A percentile compares a stretch with the other conserved stretches of the same genome.
These are phyloP conservation scores for Vitis labrusca DNA, from an alignment of 164 flowering plant species.

Conservation along the genomic window DNA sequence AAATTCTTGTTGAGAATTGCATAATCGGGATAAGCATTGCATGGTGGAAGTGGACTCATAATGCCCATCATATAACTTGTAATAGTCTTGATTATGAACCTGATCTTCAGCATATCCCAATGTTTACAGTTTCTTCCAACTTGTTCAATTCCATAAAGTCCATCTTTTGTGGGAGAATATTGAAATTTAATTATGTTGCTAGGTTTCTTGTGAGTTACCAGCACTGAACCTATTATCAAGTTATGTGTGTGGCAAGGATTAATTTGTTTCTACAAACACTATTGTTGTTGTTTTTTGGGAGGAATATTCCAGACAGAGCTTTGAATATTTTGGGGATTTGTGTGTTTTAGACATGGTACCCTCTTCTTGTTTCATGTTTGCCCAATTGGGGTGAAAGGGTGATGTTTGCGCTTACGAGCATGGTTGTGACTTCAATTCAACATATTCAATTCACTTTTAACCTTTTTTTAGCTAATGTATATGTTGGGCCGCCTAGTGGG, in stretches of 20 bases:
- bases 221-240: conserved; percentile 63
- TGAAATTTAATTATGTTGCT: conserved; percentile 19
- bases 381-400: conserved; percentile 54
- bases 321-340: conserved; percentile 53
- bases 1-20: conserved; percentile 14
- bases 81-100: no score
- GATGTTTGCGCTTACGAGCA: conserved; percentile 47
- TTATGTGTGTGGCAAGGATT: conserved; percentile 45
- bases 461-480: no score
- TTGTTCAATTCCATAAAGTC: conserved; percentile 49
- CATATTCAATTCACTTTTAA: conserved; percentile 22
- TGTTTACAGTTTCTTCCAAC: conserved; percentile 53
- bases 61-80: conserved; percentile 63
- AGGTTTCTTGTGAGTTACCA: conserved; percentile 61
- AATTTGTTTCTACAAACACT: conserved; percentile 36
- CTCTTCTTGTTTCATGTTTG: conserved; percentile 8
- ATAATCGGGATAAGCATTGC: conserved; percentile 44
- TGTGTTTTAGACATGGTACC: conserved; percentile 66
- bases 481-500: no score
- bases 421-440: conserved; percentile 49
- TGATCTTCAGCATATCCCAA: conserved; percentile 37
- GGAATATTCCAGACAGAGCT: conserved; percentile 43
- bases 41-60: conserved; percentile 81
- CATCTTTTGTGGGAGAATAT: conserved; percentile 31
- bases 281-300: conserved; percentile 40